Conservation (phyloP, 2,329 filamentous ascomycete genomes). For the Chaetomiaceae sp. region DNA sequence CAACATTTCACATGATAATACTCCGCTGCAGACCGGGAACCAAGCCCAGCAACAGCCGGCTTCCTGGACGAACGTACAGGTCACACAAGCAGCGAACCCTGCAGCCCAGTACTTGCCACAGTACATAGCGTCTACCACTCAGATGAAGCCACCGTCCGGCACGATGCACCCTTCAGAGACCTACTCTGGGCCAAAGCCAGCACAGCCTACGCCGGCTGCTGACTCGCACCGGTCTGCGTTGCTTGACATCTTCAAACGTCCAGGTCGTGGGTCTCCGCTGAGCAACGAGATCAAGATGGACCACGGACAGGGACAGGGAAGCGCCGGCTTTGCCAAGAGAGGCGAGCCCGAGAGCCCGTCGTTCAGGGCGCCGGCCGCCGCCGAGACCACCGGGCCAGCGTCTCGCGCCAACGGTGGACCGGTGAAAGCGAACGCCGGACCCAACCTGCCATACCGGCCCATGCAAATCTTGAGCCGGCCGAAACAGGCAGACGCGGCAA, state of each 20-base stretch:
- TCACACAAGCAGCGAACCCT: constrained; percentile 15
- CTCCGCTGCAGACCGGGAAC: background rate
- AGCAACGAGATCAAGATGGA: constrained; percentile 21
- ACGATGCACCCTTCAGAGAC: constrained; percentile 8
- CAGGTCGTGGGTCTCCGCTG: constrained; percentile 25
- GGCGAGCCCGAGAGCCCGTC: constrained; percentile 6
- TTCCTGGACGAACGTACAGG: constrained; percentile 12
- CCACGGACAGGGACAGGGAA: constrained; percentile 16
- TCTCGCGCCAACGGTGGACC: constrained; percentile 29
- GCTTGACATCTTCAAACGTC: constrained; percentile 49
- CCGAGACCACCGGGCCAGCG: constrained; percentile 25
- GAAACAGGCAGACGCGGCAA: constrained; percentile 22
- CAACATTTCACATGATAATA: constrained; percentile 8
- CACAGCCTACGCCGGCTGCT: constrained; percentile 25
- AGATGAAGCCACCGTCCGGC: constrained; percentile 12
- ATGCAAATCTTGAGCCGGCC: constrained; percentile 35
- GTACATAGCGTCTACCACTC: constrained; percentile 7
- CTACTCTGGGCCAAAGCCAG: constrained; percentile 10
- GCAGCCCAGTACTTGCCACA: constrained; percentile 21
- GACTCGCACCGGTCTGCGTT: constrained; percentile 43
- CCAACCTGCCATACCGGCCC: constrained; percentile 35
- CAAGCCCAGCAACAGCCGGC: constrained; percentile 7
- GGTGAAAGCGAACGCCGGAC: constrained; percentile 31
- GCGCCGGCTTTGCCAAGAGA: constrained; percentile 6
- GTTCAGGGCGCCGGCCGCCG: constrained; percentile 20